Evolutionary conservation across 306 rosid species (phyloP), one percentile per base, ranked within the genome.

Genomic region (Cicer bijugum): DNA sequence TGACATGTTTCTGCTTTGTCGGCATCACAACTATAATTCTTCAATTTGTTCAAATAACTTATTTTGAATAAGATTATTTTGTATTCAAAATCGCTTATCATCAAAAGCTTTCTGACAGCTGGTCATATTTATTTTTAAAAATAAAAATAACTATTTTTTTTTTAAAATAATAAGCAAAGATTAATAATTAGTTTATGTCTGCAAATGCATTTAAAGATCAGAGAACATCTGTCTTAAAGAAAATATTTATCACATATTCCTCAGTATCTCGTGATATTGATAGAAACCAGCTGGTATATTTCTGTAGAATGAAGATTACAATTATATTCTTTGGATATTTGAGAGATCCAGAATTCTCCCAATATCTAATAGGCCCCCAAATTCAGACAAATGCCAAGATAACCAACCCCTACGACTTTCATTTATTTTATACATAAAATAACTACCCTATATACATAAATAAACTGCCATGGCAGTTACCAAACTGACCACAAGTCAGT

Each of bases 11-110:
- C 48, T 48, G 37, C 53, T 64, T 43, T 72, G 7, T 64, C 77
- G 38, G 73, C 52, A 14, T 35, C 52, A 20, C 47, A 77, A 16
- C 40, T 76, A 9, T 55, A 71, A 17, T 70, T 60, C 73, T 75
- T 71, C 46, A 8, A 20, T 71, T 78, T 45, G 38, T 17, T 62
- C n/a, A 62, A 8, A 38, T 62, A 12, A 8, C 68, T 62, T 38
- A 62, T 23, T 20, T 8, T 56, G 43, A 40, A 12, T 45, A 8
- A 9, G 50, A 10, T 64, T 43, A 65, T 66, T 63, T 14, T 64
- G 56, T 11, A 55, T 46, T 69, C 15, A 50, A 69, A 51, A 10
- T 69, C 33, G 48, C 17, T 15, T 37, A 69, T 69, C 37, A 5
- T 23, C 16, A 7, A 28, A 48, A 47, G 59, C 58, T 67, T 47